phyloP scores from a whole-genome alignment of 2,329 filamentous ascomycete species.

The Xylariaceae sp. region DNA sequence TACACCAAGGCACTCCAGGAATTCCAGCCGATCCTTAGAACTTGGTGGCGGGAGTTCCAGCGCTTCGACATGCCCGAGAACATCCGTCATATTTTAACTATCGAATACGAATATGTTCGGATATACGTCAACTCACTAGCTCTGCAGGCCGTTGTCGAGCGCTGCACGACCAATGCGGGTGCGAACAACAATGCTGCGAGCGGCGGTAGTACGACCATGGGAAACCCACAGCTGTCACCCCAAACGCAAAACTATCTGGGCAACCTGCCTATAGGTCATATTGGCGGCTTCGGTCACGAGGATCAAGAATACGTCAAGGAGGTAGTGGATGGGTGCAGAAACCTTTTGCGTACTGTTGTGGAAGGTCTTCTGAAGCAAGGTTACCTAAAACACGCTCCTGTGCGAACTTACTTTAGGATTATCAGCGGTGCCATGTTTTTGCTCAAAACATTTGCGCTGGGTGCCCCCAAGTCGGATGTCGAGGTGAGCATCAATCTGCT shows the following conservation, averaged over 20 bases:
- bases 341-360: slow-evolving; percentile 75
- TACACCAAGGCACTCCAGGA: slow-evolving; percentile 82
- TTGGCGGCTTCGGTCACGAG: slow-evolving; percentile 65
- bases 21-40: slow-evolving; percentile 75
- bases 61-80: slow-evolving; percentile 69
- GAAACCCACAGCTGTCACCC: slow-evolving; percentile 55
- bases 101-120: slow-evolving; percentile 94
- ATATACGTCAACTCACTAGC: slow-evolving; percentile 95
- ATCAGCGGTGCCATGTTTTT: slow-evolving; percentile 85
- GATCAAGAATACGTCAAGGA: slow-evolving; percentile 76
- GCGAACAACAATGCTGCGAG: slow-evolving; percentile 44
- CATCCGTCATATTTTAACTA: slow-evolving; percentile 77
- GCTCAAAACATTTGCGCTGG: slow-evolving; percentile 81
- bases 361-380: slow-evolving; percentile 73
- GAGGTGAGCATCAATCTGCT: slow-evolving; percentile 75
- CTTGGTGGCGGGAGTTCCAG: slow-evolving; percentile 84
- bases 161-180: slow-evolving; percentile 76
- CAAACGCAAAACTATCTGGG: slow-evolving; percentile 68
- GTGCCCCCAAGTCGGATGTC: slow-evolving; percentile 77
- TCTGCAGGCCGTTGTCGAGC: slow-evolving; percentile 90
- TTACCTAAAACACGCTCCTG: slow-evolving; percentile 80
- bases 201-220: slow-evolving; percentile 41
- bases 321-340: slow-evolving; percentile 77
- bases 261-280: slow-evolving; percentile 64
- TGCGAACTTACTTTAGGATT: slow-evolving; percentile 84